Evolutionary conservation across 805 yeast genomes (phyloP).

Genomic region (Candida silvatica): DNA sequence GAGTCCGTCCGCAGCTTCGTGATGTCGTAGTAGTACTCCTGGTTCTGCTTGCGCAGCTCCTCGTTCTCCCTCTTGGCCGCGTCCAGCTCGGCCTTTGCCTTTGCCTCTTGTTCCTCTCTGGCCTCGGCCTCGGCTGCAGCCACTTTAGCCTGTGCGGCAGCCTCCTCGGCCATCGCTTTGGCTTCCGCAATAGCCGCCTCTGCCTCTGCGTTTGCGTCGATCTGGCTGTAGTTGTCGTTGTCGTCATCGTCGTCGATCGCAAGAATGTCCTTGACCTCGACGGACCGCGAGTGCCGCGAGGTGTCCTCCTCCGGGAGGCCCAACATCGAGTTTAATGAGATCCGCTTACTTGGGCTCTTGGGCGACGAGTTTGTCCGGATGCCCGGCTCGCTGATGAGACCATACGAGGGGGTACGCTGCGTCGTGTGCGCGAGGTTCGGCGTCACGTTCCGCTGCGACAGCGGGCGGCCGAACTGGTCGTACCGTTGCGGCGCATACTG

Average conservation of each 20-base stretch:
- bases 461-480: too few species aligned
- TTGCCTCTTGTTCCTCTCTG: background rate
- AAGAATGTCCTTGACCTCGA: too few species aligned
- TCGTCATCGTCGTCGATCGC: too few species aligned
- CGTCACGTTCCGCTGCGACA: too few species aligned
- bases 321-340: conserved; percentile 1
- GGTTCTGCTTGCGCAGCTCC: conserved; percentile 7
- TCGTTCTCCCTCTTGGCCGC: conserved; percentile 3
- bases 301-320: background rate
- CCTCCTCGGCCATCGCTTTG: too few species aligned
- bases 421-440: too few species aligned
- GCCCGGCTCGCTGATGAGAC: conserved; percentile 1
- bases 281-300: background rate
- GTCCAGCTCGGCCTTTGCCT: background rate
- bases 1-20: conserved; percentile 6
- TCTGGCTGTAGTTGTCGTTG: too few species aligned
- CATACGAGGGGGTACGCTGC: conserved; percentile 1
- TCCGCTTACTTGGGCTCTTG: background rate
- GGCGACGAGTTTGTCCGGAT: background rate
- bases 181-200: too few species aligned
- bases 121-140: too few species aligned
- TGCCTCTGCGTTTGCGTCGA: too few species aligned
- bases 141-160: too few species aligned
- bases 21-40: conserved; percentile 4
- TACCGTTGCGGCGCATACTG: background rate